Conservation (phyloP, 805 yeast genomes). For the Candida sonorensis region DNA sequence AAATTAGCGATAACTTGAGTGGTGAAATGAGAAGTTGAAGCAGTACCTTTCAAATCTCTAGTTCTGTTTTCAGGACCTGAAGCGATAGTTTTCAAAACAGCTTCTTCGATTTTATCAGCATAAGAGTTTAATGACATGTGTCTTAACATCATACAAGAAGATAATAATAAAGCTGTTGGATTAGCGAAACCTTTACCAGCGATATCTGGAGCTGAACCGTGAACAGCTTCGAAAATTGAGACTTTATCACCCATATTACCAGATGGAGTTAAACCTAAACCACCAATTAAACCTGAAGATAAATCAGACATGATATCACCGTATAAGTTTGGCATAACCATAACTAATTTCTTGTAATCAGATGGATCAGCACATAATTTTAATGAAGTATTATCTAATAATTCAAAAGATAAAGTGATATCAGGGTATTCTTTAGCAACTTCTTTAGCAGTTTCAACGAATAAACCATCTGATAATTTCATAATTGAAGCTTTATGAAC, state of each 20-base stretch:
- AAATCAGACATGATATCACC: slow-evolving; percentile 99
- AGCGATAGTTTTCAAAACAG: slow-evolving; percentile 85
- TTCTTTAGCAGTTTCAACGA: slow-evolving; percentile 86
- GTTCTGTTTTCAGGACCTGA: slow-evolving; percentile 96
- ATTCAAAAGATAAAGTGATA: slow-evolving; percentile 73
- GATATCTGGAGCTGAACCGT: slow-evolving; percentile 99
- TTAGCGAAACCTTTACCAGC: slow-evolving; percentile 98
- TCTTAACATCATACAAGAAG: slow-evolving; percentile 98
- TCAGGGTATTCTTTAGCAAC: slow-evolving; percentile 90
- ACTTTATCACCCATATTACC: slow-evolving; percentile 99
- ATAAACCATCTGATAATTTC: slow-evolving; percentile 97
- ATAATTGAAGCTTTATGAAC: slow-evolving; percentile 98
- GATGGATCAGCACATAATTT: slow-evolving; percentile 85
- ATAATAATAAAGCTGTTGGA: slow-evolving; percentile 94
- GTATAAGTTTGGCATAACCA: slow-evolving; percentile 98
- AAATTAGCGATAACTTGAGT: slow-evolving; percentile 80
- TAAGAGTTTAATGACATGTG: slow-evolving; percentile 86
- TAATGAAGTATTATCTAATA: slow-evolving; percentile 93
- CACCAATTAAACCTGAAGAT: slow-evolving; percentile 97
- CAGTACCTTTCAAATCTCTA: slow-evolving; percentile 89
- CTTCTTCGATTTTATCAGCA: slow-evolving; percentile 82
- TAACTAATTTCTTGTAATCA: slow-evolving; percentile 79
- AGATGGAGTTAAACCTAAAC: slow-evolving; percentile 97
- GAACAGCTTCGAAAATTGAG: slow-evolving; percentile 98
- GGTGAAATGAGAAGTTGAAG: slow-evolving; percentile 85